Evolutionary conservation across 441 rosid genomes (phyloP), one percentile per base, ranked within the genome.

Genomic region (Syzygium malaccense): DNA sequence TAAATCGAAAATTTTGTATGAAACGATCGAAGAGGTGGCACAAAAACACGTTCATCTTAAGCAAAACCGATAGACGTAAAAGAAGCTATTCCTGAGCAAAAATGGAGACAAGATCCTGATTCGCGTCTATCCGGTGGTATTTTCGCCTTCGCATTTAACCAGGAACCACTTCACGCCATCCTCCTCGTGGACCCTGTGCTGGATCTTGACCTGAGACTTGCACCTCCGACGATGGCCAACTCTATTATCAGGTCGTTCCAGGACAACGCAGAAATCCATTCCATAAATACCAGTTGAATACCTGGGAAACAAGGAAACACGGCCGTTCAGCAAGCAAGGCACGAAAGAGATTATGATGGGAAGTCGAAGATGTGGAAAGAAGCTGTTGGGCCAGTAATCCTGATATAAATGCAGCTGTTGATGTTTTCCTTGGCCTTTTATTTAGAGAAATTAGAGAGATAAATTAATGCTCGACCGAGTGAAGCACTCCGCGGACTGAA

Each of bases 251-350:
- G 85, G 88, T 11, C 88, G 62, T 14, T 64, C 55, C 60, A 87
- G 56, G 17, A 64, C 80, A 55, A 64, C 2, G 23, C 54, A 78
- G 85, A 87, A 87, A 57, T 87, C 88, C 85, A 87, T 87, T 5
- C 90, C 90, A 86, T 88, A 88, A 78, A 88, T 88, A 45, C 90
- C 90, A 15, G 90, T 88, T 2, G 90, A 88, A 68, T 86, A 88
- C 88, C 90, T 75, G 51, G 66, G 58, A 26, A 55, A 54, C 20
- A 33, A 87, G 71, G 18, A 6, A 85, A 85, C 64, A 32, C 37
- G 2, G 41, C 41, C 41, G 51, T 23, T 71, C n/a, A 37, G 83
- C n/a, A 71, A 71, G 45, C 28, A 20, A 37, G 2, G 51, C 51
- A 12, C 30, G 41, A 30, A 64, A 7, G 6, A 41, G 26, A 37